Evolutionary conservation across 768 basidiomycete genomes (phyloP).

Genomic region (Xanthoconium stramineum): DNA sequence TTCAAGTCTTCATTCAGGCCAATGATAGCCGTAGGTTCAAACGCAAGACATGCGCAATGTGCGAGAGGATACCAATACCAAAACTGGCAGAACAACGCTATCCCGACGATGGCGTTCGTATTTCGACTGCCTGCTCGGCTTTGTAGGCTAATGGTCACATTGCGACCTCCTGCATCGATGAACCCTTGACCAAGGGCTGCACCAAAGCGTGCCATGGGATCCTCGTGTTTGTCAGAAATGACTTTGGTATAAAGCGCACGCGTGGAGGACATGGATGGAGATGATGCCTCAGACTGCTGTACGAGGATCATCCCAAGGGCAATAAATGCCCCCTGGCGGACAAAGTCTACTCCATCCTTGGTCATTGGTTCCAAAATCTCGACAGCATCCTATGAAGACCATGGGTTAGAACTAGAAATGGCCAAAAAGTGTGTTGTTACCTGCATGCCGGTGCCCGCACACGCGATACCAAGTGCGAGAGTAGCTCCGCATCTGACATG

Average conservation of each 20-base stretch:
- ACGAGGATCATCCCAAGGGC: conserved; percentile 96
- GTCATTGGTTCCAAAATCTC: conserved; percentile 98
- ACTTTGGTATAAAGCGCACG: conserved; percentile 89
- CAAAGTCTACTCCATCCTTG: conserved; percentile 96
- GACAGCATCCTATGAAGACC: conserved; percentile 72
- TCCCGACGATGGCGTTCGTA: conserved; percentile 94
- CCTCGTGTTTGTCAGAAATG: conserved; percentile 94
- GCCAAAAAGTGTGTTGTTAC: conserved; percentile 37
- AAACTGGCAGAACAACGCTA: conserved; percentile 97
- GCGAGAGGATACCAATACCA: conserved; percentile 99
- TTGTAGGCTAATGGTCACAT: conserved; percentile 91
- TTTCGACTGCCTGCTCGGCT: conserved; percentile 92
- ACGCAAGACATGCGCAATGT: conserved; percentile 87
- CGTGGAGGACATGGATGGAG: conserved; percentile 74
- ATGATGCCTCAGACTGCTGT: conserved; percentile 90
- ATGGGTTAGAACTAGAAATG: background rate
- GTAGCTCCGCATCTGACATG: conserved; percentile 98
- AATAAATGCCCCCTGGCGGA: conserved; percentile 95
- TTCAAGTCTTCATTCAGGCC: conserved; percentile 84
- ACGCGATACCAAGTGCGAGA: conserved; percentile 93
- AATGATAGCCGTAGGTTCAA: conserved; percentile 94
- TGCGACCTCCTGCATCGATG: conserved; percentile 96
- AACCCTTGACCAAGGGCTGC: conserved; percentile 95
- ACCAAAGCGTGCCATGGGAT: conserved; percentile 97
- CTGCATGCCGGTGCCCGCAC: conserved; percentile 94